Evolutionary conservation across 352 stramenopile genomes (phyloP).

Genomic region (Globisporangium irregulare): DNA sequence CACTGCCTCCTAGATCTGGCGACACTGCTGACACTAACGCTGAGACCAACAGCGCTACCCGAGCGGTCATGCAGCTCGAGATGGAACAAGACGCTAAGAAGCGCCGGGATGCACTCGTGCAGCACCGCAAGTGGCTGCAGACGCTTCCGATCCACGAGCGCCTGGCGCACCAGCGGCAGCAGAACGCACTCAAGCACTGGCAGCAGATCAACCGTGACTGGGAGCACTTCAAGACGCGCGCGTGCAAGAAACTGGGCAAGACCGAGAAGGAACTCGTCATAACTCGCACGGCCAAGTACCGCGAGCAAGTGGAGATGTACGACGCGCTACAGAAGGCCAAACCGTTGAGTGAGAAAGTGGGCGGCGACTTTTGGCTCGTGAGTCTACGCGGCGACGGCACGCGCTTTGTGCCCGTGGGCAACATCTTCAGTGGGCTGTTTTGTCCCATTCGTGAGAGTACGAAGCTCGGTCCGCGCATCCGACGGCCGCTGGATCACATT

Average conservation of each 20-base stretch:
- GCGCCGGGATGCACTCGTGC: conserved; percentile 40
- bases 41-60: neutral
- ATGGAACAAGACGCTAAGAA: conserved; percentile 36
- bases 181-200: conserved; percentile 71
- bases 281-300: conserved; percentile 74
- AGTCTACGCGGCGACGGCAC: conserved; percentile 82
- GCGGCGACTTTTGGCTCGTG: conserved; percentile 88
- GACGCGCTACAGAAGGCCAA: conserved; percentile 86
- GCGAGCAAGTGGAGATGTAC: conserved; percentile 89
- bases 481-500: conserved; percentile 52
- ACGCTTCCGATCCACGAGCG: conserved; percentile 72
- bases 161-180: conserved; percentile 57
- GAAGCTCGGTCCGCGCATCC: conserved; percentile 46
- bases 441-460: conserved; percentile 82
- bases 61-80: conserved; percentile 22
- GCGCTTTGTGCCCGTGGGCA: conserved; percentile 87
- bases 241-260: conserved; percentile 60
- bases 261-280: conserved; percentile 82
- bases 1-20: neutral
- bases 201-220: conserved; percentile 65
- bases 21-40: neutral
- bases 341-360: conserved; percentile 86
- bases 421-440: conserved; percentile 92
- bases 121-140: conserved; percentile 63
- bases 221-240: conserved; percentile 63